Conservation (phyloP, 208 protist genomes). For the Phytomonas francai region DNA sequence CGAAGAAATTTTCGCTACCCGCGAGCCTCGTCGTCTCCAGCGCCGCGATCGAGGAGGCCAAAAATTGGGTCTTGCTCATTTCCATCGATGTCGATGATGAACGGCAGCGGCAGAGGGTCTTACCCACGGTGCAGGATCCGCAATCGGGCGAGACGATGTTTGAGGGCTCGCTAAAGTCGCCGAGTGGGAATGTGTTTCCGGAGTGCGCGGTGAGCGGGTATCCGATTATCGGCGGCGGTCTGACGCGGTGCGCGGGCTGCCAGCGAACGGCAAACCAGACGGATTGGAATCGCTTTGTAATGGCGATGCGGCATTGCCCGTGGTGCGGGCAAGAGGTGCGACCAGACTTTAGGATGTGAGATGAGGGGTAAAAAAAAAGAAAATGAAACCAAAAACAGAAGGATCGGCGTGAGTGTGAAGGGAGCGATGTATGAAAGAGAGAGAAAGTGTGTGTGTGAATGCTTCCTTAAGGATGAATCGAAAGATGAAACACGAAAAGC, state of each 20-base stretch:
- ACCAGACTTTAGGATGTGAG: conserved; percentile 61
- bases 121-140: conserved; percentile 57
- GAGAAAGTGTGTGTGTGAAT: neutral
- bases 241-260: conserved; percentile 66
- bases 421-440: too few species aligned
- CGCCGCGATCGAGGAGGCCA: conserved; percentile 70
- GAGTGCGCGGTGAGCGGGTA: conserved; percentile 89
- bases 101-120: conserved; percentile 19
- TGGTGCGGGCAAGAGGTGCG: conserved; percentile 71
- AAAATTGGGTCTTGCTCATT: conserved; percentile 89
- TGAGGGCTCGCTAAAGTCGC: conserved; percentile 70
- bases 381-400: neutral
- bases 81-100: conserved; percentile 74
- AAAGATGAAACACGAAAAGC: neutral
- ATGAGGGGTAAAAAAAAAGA: neutral
- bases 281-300: conserved; percentile 89
- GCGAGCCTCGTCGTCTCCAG: conserved; percentile 35
- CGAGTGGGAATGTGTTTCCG: conserved; percentile 60
- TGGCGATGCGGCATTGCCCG: conserved; percentile 75
- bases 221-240: conserved; percentile 58
- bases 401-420: neutral
- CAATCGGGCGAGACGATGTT: conserved; percentile 73
- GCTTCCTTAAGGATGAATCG: neutral
- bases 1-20: conserved; percentile 75
- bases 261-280: conserved; percentile 79